Base-by-base conservation (phyloP, 192 early-diverging fungal species). In the Podochytrium sp. region DNA sequence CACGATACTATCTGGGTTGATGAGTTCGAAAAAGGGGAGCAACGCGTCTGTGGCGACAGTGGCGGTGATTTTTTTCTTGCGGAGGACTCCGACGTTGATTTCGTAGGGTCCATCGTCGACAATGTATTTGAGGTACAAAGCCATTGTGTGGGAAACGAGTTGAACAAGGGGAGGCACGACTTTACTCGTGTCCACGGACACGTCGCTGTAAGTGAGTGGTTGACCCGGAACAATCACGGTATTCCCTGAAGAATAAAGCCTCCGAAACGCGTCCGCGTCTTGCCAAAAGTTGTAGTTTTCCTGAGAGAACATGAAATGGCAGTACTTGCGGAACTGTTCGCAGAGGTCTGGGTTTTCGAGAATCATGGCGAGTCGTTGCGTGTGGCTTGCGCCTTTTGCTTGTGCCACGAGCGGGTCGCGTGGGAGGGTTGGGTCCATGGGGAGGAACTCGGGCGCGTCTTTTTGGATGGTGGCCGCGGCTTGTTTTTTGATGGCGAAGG, bases 281-380 rank as follows among this genome's bases (percentile, higher is more conserved):
- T 86, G 75, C 79, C 85, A 87, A 50, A 92, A 93, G n/a, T 88
- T 80, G 23, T 90, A 76, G 62, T 93, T 93, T 40, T 93, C 92
- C 65, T 90, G 86, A 64, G 90, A 92, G 56, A 89, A 88, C 58
- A 91, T 90, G 25, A 83, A 79, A 14, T 85, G 81, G 34, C 90
- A 76, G 65, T 90, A 92, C 25, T 80, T 84, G 63, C 87, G 87
- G 76, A 91, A 92, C 2, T 86, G 65, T 16, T 81, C 79, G 34
- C 86, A 76, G 4, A 92, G 74, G 1, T 74, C 76, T 1, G 79
- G 53, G 59, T 86, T 85, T 3, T 81, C 80, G 1, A 93, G 75
- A 61, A 93, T 92, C n/a, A 80, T 75, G 34, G 81, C 83, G 6
- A 93, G 82, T 33, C 84, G 66, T 14, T 37, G 35, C 25, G 16